These are phyloP conservation scores for Pontederia crassipes DNA, from an alignment of 176 grass and related monocot species.

Conservation along the genomic window DNA sequence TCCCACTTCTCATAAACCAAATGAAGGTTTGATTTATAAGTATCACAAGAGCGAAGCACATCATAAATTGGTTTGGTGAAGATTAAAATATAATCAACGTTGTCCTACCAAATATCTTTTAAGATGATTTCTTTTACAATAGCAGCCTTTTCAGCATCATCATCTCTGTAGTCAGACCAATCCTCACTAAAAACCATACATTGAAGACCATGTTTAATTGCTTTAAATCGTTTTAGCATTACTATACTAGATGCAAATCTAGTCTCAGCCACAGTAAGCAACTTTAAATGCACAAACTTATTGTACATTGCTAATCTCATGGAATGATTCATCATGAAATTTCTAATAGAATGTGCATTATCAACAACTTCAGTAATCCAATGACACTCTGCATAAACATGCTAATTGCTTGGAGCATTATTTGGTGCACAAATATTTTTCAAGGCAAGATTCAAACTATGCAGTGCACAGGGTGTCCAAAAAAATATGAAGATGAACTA, in stretches of 20 bases:
- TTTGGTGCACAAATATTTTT: constrained; percentile 10
- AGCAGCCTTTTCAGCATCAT: neutral
- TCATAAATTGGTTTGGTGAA: constrained; percentile 16
- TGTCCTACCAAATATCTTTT: constrained; percentile 3
- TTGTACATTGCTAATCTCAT: constrained; percentile 9
- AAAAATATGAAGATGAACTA: constrained; percentile 5
- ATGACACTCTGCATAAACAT: constrained; percentile 2
- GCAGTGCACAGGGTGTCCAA: constrained; percentile 6
- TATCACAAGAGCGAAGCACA: constrained; percentile 8
- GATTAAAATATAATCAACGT: constrained; percentile 13
- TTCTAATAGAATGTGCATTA: neutral
- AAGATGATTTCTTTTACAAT: constrained; percentile 3
- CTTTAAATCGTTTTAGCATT: constrained; percentile 3
- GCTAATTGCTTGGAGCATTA: neutral
- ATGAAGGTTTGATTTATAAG: neutral
- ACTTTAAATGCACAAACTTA: constrained; percentile 15
- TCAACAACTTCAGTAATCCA: neutral
- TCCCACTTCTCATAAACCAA: neutral
- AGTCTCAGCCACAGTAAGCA: constrained; percentile 13
- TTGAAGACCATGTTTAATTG: neutral
- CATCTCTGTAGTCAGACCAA: constrained; percentile 8
- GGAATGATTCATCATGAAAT: constrained; percentile 15
- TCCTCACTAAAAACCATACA: constrained; percentile 10
- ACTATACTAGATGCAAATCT: constrained; percentile 4
- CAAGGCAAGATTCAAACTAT: neutral